Base-by-base conservation (phyloP, 1,284 basidiomycete species). In the Kalmanozyma brasiliensis region DNA sequence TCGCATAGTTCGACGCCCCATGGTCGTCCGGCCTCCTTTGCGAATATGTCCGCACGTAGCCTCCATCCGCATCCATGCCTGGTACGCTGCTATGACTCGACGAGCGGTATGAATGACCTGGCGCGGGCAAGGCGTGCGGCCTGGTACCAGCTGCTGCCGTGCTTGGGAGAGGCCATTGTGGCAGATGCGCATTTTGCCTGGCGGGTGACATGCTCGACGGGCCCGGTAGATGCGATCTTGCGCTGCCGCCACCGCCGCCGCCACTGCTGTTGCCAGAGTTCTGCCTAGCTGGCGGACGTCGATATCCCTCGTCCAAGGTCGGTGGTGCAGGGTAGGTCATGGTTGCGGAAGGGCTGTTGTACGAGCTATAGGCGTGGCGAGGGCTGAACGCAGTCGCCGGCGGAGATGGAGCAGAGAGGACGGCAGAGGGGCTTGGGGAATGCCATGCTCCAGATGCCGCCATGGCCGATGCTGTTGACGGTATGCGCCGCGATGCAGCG, bases 331-430 rank as follows among this genome's bases (percentile, higher is more conserved):
- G 26, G 11, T 6, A 11, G 26, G 26, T 17, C 42, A 19, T 19
- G 7, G 26, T 4, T 3, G 41, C 41, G 7, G 30, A 17, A 6
- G 44, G 44, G 17, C 44, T 46, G n/a, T 24, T 24, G 22, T 45
- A 45, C 32, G 43, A 16, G 19, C 20, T 20, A 16, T 52, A 45
- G 10, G 52, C 29, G 4, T 35, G 33, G 3, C 51, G 35, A 9
- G 47, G 46, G n/a, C 55, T 59, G 43, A 34, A 65, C 4, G 33
- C 40, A 2, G 51, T 41, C 3, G 46, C 36, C 1, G 62, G 51
- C 2, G 62, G 51, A 5, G 62, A 53, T 1, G 55, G 56, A 1
- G 56, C 56, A 2, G 35, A 29, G 1, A 59, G 14, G 4, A 57
- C 38, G 0, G 35, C 37, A 0, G 49, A 53, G 5, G 51, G 56